Base-by-base conservation (phyloP, 257 asterid genomes). In the Ligustrum vulgare region DNA sequence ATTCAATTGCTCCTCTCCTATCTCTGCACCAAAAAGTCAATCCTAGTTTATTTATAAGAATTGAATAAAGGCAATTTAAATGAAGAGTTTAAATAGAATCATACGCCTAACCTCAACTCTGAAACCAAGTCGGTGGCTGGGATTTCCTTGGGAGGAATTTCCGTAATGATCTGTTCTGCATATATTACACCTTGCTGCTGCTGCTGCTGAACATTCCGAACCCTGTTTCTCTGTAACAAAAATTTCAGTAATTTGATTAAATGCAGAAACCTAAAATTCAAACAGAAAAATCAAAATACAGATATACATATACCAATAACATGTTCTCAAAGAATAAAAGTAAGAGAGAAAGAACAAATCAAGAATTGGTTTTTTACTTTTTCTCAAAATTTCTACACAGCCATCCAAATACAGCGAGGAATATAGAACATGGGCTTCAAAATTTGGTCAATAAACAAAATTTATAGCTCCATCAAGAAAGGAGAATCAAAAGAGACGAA, bases 191-290 rank as follows among this genome's bases (percentile, higher is more conserved):
- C 69, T 58, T 74, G 88, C 66, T 74, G 89, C 25, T 31, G n/a
- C n/a, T n/a, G 62, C 72, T 76, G 87, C 74, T 75, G 86, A 82
- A 80, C 77, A 72, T 84, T 80, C 63, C 76, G 86, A 79, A 80
- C 84, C 77, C 82, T 78, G 78, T 80, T 81, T 78, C 86, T 89
- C 98, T 94, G 89, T 63, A 69, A 70, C 77, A 82, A 56, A 66
- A 74, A 81, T 78, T 72, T 72, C n/a, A n/a, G n/a, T n/a, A n/a
- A n/a, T n/a, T n/a, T n/a, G n/a, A n/a, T n/a, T n/a, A n/a, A n/a
- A n/a, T n/a, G n/a, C 41, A 35, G 51, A 49, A 20, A 72, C 25
- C 68, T 35, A 47, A 69, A 65, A 15, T 41, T 9, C 15, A 32
- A 65, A 35, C 33, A 20, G 9, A 9, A 36, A 20, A n/a, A 18